Percentiles rank a stretch among this genome's conserved stretches.
These are phyloP conservation scores for Psilocybe tampanensis DNA, from an alignment of 768 basidiomycete species.

Conservation along the genomic window DNA sequence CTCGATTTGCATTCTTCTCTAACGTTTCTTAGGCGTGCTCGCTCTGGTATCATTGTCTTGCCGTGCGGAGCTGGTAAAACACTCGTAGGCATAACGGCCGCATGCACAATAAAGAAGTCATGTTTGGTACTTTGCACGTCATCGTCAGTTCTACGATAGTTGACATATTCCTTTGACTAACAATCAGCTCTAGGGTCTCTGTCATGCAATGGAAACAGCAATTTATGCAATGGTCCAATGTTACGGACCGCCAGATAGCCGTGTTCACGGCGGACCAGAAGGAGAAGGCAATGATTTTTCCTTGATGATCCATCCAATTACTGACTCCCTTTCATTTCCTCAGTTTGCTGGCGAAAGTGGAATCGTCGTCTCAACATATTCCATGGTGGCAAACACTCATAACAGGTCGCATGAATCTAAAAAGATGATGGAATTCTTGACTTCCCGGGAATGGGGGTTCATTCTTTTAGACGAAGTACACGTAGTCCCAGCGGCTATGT, in stretches of 20 bases:
- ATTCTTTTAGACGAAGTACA: conserved; percentile 98
- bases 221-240: conserved; percentile 98
- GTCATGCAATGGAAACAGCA: conserved; percentile 99
- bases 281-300: conserved; percentile 69
- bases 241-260: conserved; percentile 94
- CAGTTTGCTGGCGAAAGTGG: conserved; percentile 97
- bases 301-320: background rate
- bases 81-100: conserved; percentile 98
- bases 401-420: conserved; percentile 99
- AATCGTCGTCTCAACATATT: conserved; percentile 98
- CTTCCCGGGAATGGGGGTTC: conserved; percentile 99
- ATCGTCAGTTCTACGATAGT: conserved; percentile 66
- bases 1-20: conserved; percentile 2
- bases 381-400: conserved; percentile 99
- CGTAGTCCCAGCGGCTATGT: conserved; percentile 99
- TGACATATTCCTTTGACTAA: background rate
- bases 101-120: conserved; percentile 99
- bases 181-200: conserved; percentile 57
- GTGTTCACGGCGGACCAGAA: conserved; percentile 98
- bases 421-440: conserved; percentile 99
- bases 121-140: conserved; percentile 97
- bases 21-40: conserved; percentile 71
- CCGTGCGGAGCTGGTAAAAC: conserved; percentile 99
- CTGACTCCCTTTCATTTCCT: conserved; percentile 9
- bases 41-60: conserved; percentile 97